Evolutionary conservation across 1,284 basidiomycete species (phyloP).

Genomic region (Microbotryomycetes sp.): DNA sequence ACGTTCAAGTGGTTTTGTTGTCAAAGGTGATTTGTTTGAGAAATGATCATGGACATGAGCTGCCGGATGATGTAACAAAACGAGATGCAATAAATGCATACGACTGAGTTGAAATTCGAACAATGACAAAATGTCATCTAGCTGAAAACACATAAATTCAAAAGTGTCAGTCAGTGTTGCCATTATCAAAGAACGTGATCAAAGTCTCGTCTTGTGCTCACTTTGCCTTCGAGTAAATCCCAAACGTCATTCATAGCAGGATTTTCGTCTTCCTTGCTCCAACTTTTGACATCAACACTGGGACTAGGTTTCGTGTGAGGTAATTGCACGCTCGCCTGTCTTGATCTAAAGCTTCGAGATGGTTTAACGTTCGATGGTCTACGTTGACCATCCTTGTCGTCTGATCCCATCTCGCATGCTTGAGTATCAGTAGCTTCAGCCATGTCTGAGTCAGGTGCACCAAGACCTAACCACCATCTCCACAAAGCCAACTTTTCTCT

Average conservation of each 20-base stretch:
- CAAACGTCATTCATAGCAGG: conserved; percentile 21
- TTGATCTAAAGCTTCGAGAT: background rate
- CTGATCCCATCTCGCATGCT: background rate
- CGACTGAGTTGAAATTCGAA: conserved; percentile 27
- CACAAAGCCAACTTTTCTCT: conserved; percentile 13
- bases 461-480: conserved; percentile 9
- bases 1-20: background rate
- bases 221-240: conserved; percentile 24
- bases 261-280: background rate
- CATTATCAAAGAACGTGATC: background rate
- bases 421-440: background rate
- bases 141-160: conserved; percentile 3
- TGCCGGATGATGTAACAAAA: conserved; percentile 18
- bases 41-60: background rate
- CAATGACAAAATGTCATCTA: conserved; percentile 16
- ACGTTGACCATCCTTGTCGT: background rate
- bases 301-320: conserved; percentile 3
- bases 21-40: background rate
- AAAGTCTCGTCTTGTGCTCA: conserved; percentile 5
- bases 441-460: background rate
- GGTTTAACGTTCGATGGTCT: background rate
- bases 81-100: conserved; percentile 16
- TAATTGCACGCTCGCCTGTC: background rate
- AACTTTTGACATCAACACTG: background rate
- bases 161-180: background rate